These are phyloP conservation scores for Crassisporium funariophilum DNA, from an alignment of 768 basidiomycete species.

Conservation along the genomic window DNA sequence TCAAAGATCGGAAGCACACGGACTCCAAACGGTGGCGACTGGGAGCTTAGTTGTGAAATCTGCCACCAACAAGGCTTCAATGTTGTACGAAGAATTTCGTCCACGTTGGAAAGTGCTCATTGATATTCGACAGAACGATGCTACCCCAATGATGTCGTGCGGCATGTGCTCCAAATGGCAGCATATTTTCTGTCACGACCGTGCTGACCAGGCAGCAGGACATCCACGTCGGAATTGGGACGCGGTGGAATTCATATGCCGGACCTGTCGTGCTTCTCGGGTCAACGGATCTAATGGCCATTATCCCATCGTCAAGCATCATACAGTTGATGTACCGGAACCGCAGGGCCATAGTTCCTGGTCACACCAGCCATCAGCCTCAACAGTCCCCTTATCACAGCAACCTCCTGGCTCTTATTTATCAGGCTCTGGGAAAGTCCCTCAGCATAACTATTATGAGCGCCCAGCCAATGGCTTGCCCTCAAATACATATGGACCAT, in stretches of 20 bases:
- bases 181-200: slow-evolving; percentile 85
- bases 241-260: slow-evolving; percentile 79
- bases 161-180: slow-evolving; percentile 87
- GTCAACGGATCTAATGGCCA: slow-evolving; percentile 3
- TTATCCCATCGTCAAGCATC: slow-evolving; percentile 9
- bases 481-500: too few species aligned
- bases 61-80: slow-evolving; percentile 76
- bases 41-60: slow-evolving; percentile 90
- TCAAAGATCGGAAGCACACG: too few species aligned
- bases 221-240: slow-evolving; percentile 81
- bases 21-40: slow-evolving; percentile 62
- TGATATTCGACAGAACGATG: slow-evolving; percentile 63
- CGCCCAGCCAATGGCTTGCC: slow-evolving; percentile 17
- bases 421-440: slow-evolving; percentile 10
- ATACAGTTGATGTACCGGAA: background rate
- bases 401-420: slow-evolving; percentile 8
- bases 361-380: slow-evolving; percentile 5
- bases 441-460: slow-evolving; percentile 21
- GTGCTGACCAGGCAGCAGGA: slow-evolving; percentile 63
- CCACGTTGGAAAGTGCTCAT: slow-evolving; percentile 6
- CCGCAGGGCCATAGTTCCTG: slow-evolving; percentile 11
- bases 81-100: slow-evolving; percentile 45
- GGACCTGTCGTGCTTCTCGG: slow-evolving; percentile 45
- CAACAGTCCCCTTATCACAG: too few species aligned
- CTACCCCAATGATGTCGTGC: slow-evolving; percentile 78